phyloP scores from a whole-genome alignment of 352 stramenopile genomes.

The Phytophthora fragariaefolia region DNA sequence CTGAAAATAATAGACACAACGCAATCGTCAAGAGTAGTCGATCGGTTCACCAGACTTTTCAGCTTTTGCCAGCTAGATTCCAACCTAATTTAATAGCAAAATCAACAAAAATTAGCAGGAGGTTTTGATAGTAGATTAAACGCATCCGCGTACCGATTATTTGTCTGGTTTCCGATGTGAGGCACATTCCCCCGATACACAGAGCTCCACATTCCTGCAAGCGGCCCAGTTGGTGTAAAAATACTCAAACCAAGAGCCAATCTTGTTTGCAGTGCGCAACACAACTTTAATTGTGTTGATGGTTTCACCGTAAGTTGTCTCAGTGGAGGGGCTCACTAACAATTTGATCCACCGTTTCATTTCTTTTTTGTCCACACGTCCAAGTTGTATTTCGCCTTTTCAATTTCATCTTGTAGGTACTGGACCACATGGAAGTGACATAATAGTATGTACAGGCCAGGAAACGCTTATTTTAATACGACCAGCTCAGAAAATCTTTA shows the following conservation, averaged over 20 bases:
- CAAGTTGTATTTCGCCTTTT: background rate
- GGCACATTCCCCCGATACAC: slow-evolving; percentile 12
- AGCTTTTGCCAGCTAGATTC: background rate
- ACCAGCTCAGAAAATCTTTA: background rate
- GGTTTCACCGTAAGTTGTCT: background rate
- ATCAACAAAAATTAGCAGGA: background rate
- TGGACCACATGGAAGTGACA: slow-evolving; percentile 19
- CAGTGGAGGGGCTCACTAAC: slow-evolving; percentile 2
- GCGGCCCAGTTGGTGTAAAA: too few relatives aligned
- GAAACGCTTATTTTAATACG: background rate
- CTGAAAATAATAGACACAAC: background rate
- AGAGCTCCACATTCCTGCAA: slow-evolving; percentile 11
- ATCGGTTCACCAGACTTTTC: background rate
- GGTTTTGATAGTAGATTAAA: background rate
- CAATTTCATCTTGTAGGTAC: background rate
- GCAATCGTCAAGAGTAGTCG: background rate
- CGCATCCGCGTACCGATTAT: slow-evolving; percentile 7
- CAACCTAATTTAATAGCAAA: background rate
- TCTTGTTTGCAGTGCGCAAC: too few relatives aligned
- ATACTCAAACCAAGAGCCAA: too few relatives aligned
- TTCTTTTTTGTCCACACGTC: slow-evolving; percentile 5
- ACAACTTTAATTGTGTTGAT: slow-evolving; percentile 11
- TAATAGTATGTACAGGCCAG: background rate
- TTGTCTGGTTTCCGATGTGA: slow-evolving; percentile 20
- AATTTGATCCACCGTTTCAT: slow-evolving; percentile 2